Percentiles rank a stretch among this genome's conserved stretches.
phyloP scores from a whole-genome alignment of 495 filamentous ascomycete species.

The Polyplosphaeria fusca region DNA sequence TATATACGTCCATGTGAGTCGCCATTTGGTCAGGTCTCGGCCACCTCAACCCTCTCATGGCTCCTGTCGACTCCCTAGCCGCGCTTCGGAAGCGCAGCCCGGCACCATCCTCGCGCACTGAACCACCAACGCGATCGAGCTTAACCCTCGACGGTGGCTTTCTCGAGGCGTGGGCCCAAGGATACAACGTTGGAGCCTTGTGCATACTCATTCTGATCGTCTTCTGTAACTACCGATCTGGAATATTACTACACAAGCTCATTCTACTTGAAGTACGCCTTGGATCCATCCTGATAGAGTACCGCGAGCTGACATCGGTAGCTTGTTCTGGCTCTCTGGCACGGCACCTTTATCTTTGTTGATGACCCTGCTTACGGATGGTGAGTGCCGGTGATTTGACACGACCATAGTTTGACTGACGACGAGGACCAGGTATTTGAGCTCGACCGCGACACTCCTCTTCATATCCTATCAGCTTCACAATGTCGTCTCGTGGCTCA shows the following conservation, averaged over 20 bases:
- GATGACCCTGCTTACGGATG: constrained; percentile 26
- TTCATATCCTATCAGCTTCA: constrained; percentile 30
- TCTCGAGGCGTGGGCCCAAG: constrained; percentile 32
- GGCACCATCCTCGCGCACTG: constrained; percentile 1
- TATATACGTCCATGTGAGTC: not conserved
- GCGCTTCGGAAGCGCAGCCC: constrained; percentile 5
- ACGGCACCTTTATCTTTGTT: constrained; percentile 30
- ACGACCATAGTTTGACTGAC: no score
- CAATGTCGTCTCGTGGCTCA: constrained; percentile 33
- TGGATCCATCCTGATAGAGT: no score
- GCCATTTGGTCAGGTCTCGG: not conserved
- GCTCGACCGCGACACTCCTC: constrained; percentile 25
- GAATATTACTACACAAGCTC: constrained; percentile 29
- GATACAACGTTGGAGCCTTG: constrained; percentile 28
- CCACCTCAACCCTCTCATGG: constrained; percentile 3
- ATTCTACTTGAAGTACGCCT: constrained; percentile 28
- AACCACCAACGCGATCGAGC: constrained; percentile 8
- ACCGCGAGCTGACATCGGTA: not conserved
- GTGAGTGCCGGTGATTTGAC: not conserved
- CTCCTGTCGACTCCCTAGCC: constrained; percentile 3
- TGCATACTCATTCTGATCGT: constrained; percentile 26
- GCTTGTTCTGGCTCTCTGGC: constrained; percentile 26
- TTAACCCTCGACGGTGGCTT: constrained; percentile 15
- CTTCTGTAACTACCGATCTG: constrained; percentile 27
- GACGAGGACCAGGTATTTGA: constrained; percentile 19